Evolutionary conservation across 139 green algal species (phyloP).

Genomic region (Pseudopediastrum boryanum): DNA sequence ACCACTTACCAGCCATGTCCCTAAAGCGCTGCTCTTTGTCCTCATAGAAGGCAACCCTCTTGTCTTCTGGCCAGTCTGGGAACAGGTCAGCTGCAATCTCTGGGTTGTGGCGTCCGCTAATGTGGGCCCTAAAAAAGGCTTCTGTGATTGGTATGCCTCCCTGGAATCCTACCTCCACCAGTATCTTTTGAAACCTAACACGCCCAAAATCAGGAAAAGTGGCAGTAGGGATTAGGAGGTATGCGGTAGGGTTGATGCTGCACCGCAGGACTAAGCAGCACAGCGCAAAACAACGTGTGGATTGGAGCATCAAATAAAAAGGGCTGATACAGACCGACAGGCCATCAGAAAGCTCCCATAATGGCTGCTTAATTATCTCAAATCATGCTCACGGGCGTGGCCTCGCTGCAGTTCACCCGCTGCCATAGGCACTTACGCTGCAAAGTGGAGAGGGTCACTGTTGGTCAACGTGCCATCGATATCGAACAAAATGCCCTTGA

Average conservation of each 20-base stretch:
- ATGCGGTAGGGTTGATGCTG: too few relatives aligned
- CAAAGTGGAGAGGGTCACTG: constrained; percentile 73
- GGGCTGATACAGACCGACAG: background rate
- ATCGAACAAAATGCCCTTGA: constrained; percentile 52
- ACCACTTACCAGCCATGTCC: constrained; percentile 49
- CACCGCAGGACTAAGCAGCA: too few relatives aligned
- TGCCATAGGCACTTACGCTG: constrained; percentile 46
- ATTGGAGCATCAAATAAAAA: too few relatives aligned
- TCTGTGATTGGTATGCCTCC: constrained; percentile 64
- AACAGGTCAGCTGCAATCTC: constrained; percentile 79
- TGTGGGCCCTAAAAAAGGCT: constrained; percentile 39
- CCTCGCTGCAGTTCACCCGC: background rate
- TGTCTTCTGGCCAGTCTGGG: constrained; percentile 60
- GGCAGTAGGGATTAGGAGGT: background rate
- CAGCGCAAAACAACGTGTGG: too few relatives aligned
- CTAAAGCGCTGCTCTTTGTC: constrained; percentile 77
- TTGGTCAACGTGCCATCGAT: constrained; percentile 75
- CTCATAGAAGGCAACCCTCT: constrained; percentile 53
- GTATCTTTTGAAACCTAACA: constrained; percentile 62
- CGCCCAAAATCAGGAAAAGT: background rate
- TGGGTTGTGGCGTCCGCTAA: constrained; percentile 66
- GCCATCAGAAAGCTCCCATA: background rate
- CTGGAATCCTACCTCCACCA: constrained; percentile 63
- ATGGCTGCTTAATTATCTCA: background rate
- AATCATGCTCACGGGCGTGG: background rate